Base-by-base conservation (phyloP, 768 basidiomycete species). In the Amyloporia xantha region DNA sequence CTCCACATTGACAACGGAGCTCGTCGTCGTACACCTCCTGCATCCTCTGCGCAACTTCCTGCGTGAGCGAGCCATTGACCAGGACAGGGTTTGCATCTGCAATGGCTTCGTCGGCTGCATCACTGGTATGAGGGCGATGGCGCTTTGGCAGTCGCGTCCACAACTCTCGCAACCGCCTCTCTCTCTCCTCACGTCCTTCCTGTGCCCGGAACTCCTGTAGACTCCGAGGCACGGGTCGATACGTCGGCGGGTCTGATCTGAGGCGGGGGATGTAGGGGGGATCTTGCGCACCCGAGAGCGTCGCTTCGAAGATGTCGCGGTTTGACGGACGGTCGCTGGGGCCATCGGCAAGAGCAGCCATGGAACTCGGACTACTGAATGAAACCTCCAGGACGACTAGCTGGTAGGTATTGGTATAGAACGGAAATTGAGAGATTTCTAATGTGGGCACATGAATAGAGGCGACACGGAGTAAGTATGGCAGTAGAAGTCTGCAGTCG, bases 11-110 rank as follows among this genome's bases (percentile, higher is more conserved):
- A 41, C 72, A 70, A 49, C 85, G 68, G 36, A 96, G 68, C 62
- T 95, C 92, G 56, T 78, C 76, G 56, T 87, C 81, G 68, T 95
- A 95, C 67, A 81, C 75, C 41, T 72, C 76, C 58, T 80, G 71
- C 56, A 90, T 68, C 58, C 74, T 67, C 57, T 81, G 76, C 13
- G 84, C 90, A 51, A 75, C 62, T 62, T 79, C 77, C 47, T 50
- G 43, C 11, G 62, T 61, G 26, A 65, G 53, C 44, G 50, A 49
- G 28, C 51, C 52, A 27, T 59, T 59, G 26, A 53, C 38, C 49
- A 48, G 52, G 38, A 61, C 59, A 4, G 58, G 47, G 45, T 45
- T 49, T 59, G 74, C 72, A 39, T 49, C 49, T 36, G 62, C 45
- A 10, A 55, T 36, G 9, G 23, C 51, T 51, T 62, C 61, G 44